Base-by-base conservation (phyloP, 495 filamentous ascomycete species). In the Neurospora sublineolata region DNA sequence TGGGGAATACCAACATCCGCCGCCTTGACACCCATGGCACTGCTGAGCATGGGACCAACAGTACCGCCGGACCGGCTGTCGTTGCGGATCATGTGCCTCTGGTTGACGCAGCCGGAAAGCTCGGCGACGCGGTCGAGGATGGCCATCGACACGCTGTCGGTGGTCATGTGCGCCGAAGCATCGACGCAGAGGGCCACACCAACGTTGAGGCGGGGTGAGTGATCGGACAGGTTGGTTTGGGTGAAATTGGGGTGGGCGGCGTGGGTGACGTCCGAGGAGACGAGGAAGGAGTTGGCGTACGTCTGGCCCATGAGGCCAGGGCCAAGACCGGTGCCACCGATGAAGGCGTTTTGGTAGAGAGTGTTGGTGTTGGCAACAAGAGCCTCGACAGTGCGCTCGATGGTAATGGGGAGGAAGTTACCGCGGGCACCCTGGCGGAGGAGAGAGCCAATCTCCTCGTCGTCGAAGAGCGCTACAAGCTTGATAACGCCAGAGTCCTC, bases 181-280 rank as follows among this genome's bases (percentile, higher is more conserved):
- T 97, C 95, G n/a, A 89, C 89, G 41, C 89, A 90, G 33, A 99
- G 84, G n/a, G 89, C 87, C 10, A 95, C 85, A 38, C 95, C 95
- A 64, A 93, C 88, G 81, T 97, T 99, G n/a, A 99, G 86, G 3
- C 92, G 88, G 7, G 95, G 94, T 1, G 91, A 83, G 82, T 97
- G 95, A 75, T 91, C 90, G 69, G 91, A 84, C 4, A 97, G 90
- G 82, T 97, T 97, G 33, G 87, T 87, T 71, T 82, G 81, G 1
- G 91, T 81, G 86, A 94, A 97, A 83, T 97, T 99, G 72, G 95
- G 95, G 84, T 99, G 94, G 3, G 94, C 91, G 68, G 95, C 93
- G 81, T 99, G 95, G 11, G 89, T 93, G 71, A 99, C 95, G 78
- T 99, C 95, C 5, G 93, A 93, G 8, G 92, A 95, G 72, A 97